phyloP scores from a whole-genome alignment of 768 basidiomycete genomes.

The Gelatoporia subvermispora region DNA sequence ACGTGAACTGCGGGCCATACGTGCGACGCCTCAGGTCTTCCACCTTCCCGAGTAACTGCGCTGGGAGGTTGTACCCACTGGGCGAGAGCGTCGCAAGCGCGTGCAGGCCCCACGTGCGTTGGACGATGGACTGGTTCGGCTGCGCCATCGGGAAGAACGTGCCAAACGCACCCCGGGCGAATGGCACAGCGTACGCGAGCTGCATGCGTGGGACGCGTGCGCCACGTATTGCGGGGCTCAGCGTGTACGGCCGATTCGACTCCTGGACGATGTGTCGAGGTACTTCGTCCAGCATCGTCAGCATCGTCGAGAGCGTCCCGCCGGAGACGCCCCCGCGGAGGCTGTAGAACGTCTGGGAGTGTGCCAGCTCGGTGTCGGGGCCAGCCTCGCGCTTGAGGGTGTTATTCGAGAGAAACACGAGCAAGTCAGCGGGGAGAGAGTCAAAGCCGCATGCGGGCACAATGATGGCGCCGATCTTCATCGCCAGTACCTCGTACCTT shows the following conservation, averaged over 20 bases:
- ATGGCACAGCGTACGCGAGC: constrained; percentile 34
- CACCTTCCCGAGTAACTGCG: constrained; percentile 5
- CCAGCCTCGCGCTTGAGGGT: constrained; percentile 51
- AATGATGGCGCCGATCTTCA: constrained; percentile 66
- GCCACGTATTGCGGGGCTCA: constrained; percentile 42
- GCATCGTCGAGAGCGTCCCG: constrained; percentile 49
- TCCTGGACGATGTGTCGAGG: constrained; percentile 27
- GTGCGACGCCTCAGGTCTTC: constrained; percentile 16
- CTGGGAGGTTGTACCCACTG: background rate
- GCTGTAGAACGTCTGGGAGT: constrained; percentile 51
- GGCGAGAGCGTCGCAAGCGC: constrained; percentile 24
- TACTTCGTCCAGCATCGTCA: constrained; percentile 27
- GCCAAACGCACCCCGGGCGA: constrained; percentile 31
- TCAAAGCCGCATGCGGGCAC: constrained; percentile 78
- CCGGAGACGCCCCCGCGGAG: constrained; percentile 52
- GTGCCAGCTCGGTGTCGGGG: constrained; percentile 35
- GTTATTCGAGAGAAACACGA: constrained; percentile 63
- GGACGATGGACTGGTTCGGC: constrained; percentile 44
- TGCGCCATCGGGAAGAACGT: constrained; percentile 40
- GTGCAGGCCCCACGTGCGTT: constrained; percentile 53
- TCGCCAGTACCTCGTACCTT: constrained; percentile 71
- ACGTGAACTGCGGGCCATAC: constrained; percentile 73
- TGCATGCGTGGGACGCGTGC: constrained; percentile 22
- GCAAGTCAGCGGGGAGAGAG: constrained; percentile 71
- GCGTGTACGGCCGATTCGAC: constrained; percentile 30